These are phyloP conservation scores for Albugo candida DNA, from an alignment of 352 stramenopile species.

Conservation along the genomic window DNA sequence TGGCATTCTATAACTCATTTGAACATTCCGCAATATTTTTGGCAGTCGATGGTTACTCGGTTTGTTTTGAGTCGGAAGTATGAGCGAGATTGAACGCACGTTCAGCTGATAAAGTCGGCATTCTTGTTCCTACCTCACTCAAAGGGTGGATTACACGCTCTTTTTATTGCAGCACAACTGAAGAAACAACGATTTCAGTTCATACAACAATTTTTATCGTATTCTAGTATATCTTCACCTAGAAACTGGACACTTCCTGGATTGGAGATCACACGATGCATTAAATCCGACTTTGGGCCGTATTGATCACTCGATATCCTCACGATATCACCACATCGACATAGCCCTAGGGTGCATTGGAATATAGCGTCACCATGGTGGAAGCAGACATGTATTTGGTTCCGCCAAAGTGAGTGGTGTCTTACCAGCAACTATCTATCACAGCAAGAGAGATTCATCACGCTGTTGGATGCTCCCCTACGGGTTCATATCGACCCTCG, in stretches of 20 bases:
- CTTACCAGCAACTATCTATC: neutral
- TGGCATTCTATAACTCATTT: constrained; percentile 5
- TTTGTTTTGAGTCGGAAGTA: constrained; percentile 8
- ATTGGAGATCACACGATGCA: neutral
- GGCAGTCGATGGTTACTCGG: constrained; percentile 4
- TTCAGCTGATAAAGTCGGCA: constrained; percentile 3
- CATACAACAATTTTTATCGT: constrained; percentile 1
- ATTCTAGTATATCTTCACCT: neutral
- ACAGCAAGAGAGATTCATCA: neutral
- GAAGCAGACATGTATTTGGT: constrained; percentile 4
- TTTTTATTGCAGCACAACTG: constrained; percentile 1
- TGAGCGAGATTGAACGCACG: constrained; percentile 1
- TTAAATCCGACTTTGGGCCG: constrained; percentile 1
- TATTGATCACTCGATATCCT: constrained; percentile 2
- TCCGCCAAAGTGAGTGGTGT: constrained; percentile 3
- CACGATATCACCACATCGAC: constrained; percentile 3
- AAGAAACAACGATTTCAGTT: constrained; percentile 4
- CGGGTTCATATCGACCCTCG: constrained; percentile 4
- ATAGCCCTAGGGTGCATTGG: constrained; percentile 4
- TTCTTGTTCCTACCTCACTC: constrained; percentile 4
- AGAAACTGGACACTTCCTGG: constrained; percentile 2
- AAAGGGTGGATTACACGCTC: constrained; percentile 2
- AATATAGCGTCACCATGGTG: neutral
- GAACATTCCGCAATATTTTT: neutral
- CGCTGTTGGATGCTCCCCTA: constrained; percentile 2